Evolutionary conservation across 1,284 basidiomycete genomes (phyloP), one percentile per base, ranked within the genome.

Genomic region (Apiotrichum montevideense): DNA sequence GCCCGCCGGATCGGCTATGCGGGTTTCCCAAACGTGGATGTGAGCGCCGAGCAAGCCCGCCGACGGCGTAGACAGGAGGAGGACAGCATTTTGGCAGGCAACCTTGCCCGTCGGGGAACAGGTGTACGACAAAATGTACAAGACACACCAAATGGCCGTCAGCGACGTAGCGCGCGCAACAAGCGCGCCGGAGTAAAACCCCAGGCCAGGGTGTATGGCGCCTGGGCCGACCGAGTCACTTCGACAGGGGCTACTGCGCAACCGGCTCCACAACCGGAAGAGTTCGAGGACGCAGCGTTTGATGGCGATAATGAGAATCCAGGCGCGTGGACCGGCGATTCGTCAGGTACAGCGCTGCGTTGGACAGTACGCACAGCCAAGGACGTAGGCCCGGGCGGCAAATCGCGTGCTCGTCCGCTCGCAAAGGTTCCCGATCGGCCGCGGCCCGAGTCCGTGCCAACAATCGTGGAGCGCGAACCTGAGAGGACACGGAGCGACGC

Each of bases 1-100:
- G 78, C 57, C 85, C 93, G 74, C 84, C 89, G 71, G 79, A 82
- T 95, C 66, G 96, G 95, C 8, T 92, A 97, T 77, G 92, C 93
- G 69, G 85, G 88, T 64, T 96, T 95, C 71, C 90, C 90, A 0
- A 86, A 85, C 63, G 86, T 94, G 58, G 92, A 94, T 67, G 85
- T 90, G 40, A 90, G 85, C 70, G 84, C 61, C 42, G 77, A 78
- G 56, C 67, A 70, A 41, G 68, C 63, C 33, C 67, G 58, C 44
- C 65, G 68, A 3, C 62, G 64, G 49, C 56, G 60, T 57, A 62
- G 72, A 56, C 68, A 73, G 40, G 74, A 77, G 39, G 77, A 78
- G 56, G 67, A 77, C 46, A 75, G 70, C 3, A 74, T 78, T 32
- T 58, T 77, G 33, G 63, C 64, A 9, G 88, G 47, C 84, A 91